These are phyloP conservation scores for Aspergillus leporis DNA, from an alignment of 495 filamentous ascomycete genomes.

Conservation along the genomic window DNA sequence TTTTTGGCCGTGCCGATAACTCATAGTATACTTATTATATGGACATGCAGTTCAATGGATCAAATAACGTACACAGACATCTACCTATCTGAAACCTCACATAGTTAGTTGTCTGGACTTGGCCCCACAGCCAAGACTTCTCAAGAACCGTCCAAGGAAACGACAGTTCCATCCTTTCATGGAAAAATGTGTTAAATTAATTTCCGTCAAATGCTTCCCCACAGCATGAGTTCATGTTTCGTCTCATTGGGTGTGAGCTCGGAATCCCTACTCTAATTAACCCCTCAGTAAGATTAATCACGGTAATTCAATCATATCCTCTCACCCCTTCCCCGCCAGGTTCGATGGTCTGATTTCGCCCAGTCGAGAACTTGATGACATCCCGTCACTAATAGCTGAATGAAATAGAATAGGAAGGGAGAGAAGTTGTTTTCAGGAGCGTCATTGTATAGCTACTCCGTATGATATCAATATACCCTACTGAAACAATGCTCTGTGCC, in stretches of 20 bases:
- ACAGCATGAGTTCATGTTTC: conserved; percentile 19
- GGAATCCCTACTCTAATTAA: not conserved
- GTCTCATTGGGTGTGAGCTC: conserved; percentile 10
- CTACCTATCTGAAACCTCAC: conserved; percentile 2
- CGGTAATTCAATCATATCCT: not conserved
- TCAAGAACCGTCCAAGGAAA: conserved; percentile 1
- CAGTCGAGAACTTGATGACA: conserved; percentile 11
- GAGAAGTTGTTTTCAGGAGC: not conserved
- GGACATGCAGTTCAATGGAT: not conserved
- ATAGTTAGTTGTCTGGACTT: conserved; percentile 3
- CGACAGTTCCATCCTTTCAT: not conserved
- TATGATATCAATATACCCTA: not conserved
- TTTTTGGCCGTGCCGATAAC: no score
- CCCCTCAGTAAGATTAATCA: not conserved
- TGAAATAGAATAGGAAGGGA: not conserved
- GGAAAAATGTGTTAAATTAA: not conserved
- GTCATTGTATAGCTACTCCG: not conserved
- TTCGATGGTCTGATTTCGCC: conserved; percentile 16
- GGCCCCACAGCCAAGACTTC: not conserved
- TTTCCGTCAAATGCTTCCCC: conserved; percentile 2
- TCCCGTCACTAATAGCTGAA: not conserved
- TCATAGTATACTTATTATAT: no score
- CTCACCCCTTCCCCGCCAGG: conserved; percentile 2
- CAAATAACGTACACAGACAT: not conserved
- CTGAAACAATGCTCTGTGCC: not conserved